Conservation (phyloP, 225 moss, liverwort and hornwort genomes). For the Neckera pumila region DNA sequence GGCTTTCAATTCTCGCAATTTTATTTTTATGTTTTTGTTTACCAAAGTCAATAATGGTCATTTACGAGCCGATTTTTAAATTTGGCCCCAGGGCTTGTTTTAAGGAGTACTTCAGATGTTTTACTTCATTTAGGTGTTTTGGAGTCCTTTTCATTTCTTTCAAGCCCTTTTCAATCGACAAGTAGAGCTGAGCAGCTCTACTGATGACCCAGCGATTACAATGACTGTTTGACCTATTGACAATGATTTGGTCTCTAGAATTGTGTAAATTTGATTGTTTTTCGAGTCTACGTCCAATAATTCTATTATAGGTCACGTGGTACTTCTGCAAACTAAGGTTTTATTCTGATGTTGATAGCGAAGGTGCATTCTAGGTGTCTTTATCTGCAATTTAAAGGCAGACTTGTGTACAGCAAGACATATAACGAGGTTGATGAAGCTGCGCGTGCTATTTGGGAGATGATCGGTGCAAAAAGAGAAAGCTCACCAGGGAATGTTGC, state of each 20-base stretch:
- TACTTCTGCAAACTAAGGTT: background rate
- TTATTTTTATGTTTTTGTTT: too few relatives aligned
- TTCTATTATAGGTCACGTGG: background rate
- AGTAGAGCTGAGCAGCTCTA: background rate
- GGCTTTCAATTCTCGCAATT: background rate
- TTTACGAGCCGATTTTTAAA: background rate
- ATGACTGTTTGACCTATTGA: background rate
- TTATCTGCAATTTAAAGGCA: conserved; percentile 52
- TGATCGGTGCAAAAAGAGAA: conserved; percentile 25
- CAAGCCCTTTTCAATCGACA: background rate
- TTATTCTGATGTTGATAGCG: conserved; percentile 11
- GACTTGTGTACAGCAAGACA: conserved; percentile 70
- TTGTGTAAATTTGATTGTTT: background rate
- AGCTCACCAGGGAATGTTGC: conserved; percentile 17
- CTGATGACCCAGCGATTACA: background rate
- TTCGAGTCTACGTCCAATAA: background rate
- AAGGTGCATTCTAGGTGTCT: conserved; percentile 29
- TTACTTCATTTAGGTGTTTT: background rate
- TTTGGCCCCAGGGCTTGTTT: too few relatives aligned
- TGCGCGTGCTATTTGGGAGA: conserved; percentile 38
- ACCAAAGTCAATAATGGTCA: too few relatives aligned
- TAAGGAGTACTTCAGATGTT: background rate
- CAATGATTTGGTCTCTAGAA: background rate
- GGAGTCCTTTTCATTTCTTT: background rate
- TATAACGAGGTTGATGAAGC: conserved; percentile 52